A percentile compares a stretch with the other conserved stretches of the same genome.
phyloP scores from a whole-genome alignment of 495 filamentous ascomycete genomes.

The Sabuloglossum arenarium region DNA sequence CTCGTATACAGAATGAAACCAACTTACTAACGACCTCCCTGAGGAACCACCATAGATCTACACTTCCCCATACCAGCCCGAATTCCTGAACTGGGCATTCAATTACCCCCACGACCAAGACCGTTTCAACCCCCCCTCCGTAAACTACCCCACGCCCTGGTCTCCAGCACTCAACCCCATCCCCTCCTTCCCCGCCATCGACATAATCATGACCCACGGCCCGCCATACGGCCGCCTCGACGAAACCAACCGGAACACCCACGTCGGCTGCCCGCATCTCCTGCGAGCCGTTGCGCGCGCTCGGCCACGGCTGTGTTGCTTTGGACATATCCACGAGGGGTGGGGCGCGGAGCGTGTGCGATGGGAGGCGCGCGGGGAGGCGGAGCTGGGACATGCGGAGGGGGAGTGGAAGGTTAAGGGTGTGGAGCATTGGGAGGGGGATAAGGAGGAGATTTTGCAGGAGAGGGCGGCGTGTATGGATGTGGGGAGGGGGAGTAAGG shows the following conservation, averaged over 20 bases:
- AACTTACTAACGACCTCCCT: neutral
- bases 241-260: conserved; percentile 11
- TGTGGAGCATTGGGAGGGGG: conserved; percentile 18
- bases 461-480: conserved; percentile 24
- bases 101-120: conserved; percentile 31
- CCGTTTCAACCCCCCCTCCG: conserved; percentile 26
- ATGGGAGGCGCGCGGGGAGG: conserved; percentile 23
- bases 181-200: conserved; percentile 27
- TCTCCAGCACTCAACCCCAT: conserved; percentile 25
- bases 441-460: conserved; percentile 22
- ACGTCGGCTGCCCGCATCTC: conserved; percentile 34
- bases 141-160: neutral
- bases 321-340: conserved; percentile 56
- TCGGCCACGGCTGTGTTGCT: conserved; percentile 41
- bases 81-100: conserved; percentile 39
- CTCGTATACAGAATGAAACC: neutral
- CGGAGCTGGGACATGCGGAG: conserved; percentile 3
- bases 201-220: conserved; percentile 56
- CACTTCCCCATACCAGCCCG: conserved; percentile 46
- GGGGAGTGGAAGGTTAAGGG: conserved; percentile 11
- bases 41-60: conserved; percentile 25
- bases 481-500: conserved; percentile 16
- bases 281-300: conserved; percentile 32
- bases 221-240: conserved; percentile 43
- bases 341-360: conserved; percentile 42